Evolutionary conservation across 2,329 filamentous ascomycete genomes (phyloP).

Genomic region (Chrysoporthe deuterocubensis): DNA sequence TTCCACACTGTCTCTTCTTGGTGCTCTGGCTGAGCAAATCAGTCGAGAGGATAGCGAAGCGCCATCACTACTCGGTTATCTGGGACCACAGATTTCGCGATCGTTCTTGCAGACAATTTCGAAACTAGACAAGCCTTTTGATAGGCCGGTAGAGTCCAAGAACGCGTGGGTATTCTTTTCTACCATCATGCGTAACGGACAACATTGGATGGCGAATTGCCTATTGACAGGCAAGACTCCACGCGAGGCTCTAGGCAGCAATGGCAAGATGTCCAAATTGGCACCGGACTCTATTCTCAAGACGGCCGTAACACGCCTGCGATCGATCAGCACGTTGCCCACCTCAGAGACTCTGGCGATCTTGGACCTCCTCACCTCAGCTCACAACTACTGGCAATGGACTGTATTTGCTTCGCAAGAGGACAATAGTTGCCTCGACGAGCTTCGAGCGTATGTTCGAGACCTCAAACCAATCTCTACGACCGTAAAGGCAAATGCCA

Average conservation of each 20-base stretch:
- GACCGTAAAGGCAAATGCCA: constrained; percentile 58
- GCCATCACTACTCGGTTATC: constrained; percentile 89
- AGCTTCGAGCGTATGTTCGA: constrained; percentile 72
- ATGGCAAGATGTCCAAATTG: constrained; percentile 54
- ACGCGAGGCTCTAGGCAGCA: constrained; percentile 69
- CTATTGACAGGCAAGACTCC: constrained; percentile 87
- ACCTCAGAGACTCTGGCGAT: constrained; percentile 73
- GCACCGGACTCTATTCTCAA: constrained; percentile 69
- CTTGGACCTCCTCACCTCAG: constrained; percentile 83
- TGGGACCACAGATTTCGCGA: constrained; percentile 81
- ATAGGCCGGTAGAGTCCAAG: constrained; percentile 65
- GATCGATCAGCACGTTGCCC: constrained; percentile 66
- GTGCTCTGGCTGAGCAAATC: constrained; percentile 73
- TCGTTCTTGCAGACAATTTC: constrained; percentile 82
- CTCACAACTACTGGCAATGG: constrained; percentile 96
- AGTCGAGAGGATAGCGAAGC: constrained; percentile 72
- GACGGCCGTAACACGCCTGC: constrained; percentile 73
- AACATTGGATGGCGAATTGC: constrained; percentile 96
- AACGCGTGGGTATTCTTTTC: constrained; percentile 86
- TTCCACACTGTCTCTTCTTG: constrained; percentile 70
- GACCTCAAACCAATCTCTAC: constrained; percentile 56
- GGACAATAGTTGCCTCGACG: constrained; percentile 73
- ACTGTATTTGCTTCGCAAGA: constrained; percentile 80
- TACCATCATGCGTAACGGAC: constrained; percentile 82
- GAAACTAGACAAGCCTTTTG: constrained; percentile 75